Base-by-base conservation (phyloP, 2,329 filamentous ascomycete species). In the Magnaporthiopsis rhizophila region DNA sequence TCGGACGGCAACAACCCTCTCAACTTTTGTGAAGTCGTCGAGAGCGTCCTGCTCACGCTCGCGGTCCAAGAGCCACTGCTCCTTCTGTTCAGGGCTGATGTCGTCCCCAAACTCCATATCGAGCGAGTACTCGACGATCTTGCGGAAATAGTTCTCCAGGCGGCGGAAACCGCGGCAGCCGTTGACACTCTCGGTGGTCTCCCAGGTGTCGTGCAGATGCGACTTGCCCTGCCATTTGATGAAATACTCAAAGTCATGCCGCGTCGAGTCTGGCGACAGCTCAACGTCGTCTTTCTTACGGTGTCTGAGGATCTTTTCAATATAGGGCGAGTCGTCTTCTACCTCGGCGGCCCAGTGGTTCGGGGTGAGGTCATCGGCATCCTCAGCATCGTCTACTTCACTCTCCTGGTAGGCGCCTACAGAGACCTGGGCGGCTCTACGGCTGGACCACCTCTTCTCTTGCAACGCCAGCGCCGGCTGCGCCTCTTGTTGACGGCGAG, bases 201-300 rank as follows among this genome's bases (percentile, higher is more conserved):
- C 93, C 94, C 95, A 99, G 0, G 92, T 96, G 65, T 96, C 91
- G 78, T 99, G 95, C 70, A 96, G 88, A 74, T 99, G 92, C 13
- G 95, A 96, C 76, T 92, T 91, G 69, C 89, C 91, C 76, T 97
- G 91, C 95, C 96, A 99, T 79, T 99, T 99, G 76, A 99, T 92
- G 76, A 89, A 85, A 70, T 83, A 99, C 72, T 98, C 92, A 70
- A 95, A 97, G 72, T 97, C 91, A 63, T 92, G 86, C 69, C 83
- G 82, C 30, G 76, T 81, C 2, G 82, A 74, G 61, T 91, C 87
- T 64, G 80, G 79, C 18, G 81, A 77, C 65, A 86, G 75, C 67
- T 85, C 85, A 60, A 84, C 77, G 21, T 83, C 91, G 45, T 91
- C 89, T 74, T 87, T 90, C 53, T 91, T 79, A 61, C 90, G 87